Conservation (phyloP, 108 stramenopile genomes). For the Fistulifera solaris region DNA sequence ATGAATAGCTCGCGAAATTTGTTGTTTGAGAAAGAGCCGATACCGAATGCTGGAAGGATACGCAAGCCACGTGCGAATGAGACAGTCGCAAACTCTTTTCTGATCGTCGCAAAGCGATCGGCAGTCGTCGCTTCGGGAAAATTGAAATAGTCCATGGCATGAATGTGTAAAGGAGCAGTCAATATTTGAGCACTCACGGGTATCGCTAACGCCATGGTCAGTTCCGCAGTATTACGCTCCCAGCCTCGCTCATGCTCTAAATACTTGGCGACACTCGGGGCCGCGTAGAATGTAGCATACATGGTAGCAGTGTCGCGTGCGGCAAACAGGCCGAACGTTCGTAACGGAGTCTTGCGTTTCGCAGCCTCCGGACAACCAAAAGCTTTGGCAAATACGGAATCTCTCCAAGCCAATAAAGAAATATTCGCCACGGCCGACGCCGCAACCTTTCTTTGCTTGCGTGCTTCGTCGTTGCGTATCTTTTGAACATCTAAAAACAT, state of each 20-base stretch:
- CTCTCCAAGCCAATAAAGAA: slow-evolving; percentile 29
- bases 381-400: slow-evolving; percentile 24
- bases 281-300: slow-evolving; percentile 30
- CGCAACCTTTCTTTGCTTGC: slow-evolving; percentile 24
- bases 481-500: slow-evolving; percentile 17
- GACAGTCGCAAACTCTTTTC: slow-evolving; percentile 20
- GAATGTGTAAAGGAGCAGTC: slow-evolving; percentile 33
- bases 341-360: slow-evolving; percentile 17
- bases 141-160: slow-evolving; percentile 31
- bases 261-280: slow-evolving; percentile 20
- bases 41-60: slow-evolving; percentile 36
- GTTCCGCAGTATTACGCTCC: slow-evolving; percentile 17
- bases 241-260: slow-evolving; percentile 13
- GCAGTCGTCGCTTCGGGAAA: slow-evolving; percentile 15
- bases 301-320: slow-evolving; percentile 28
- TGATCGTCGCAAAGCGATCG: slow-evolving; percentile 19
- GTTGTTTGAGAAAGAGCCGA: slow-evolving; percentile 38
- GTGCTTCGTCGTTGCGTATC: slow-evolving; percentile 13
- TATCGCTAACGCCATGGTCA: slow-evolving; percentile 23
- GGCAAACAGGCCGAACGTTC: slow-evolving; percentile 24
- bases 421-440: slow-evolving; percentile 24
- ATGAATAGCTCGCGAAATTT: slow-evolving; percentile 28
- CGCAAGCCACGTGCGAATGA: slow-evolving; percentile 32
- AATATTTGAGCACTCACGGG: slow-evolving; percentile 21
- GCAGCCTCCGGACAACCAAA: slow-evolving; percentile 1